Evolutionary conservation across 202 grass and related monocot species (phyloP).

Genomic region (Carex arenaria): DNA sequence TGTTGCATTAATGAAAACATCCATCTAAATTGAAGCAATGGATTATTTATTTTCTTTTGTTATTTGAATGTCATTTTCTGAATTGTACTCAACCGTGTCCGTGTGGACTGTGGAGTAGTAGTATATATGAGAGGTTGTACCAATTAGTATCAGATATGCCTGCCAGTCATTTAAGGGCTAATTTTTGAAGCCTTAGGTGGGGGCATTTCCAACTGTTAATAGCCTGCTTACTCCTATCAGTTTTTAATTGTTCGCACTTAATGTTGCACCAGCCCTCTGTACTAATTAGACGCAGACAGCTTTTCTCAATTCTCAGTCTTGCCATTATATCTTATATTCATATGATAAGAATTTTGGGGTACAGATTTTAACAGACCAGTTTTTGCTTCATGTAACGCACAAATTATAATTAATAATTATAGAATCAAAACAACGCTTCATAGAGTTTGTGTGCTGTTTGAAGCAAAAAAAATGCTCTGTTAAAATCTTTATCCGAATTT

Average conservation of each 20-base stretch:
- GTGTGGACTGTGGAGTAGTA: too few relatives aligned
- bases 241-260: constrained; percentile 9
- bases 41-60: constrained; percentile 2
- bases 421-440: too few relatives aligned
- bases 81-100: neutral
- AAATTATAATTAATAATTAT: too few relatives aligned
- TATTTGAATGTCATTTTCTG: constrained; percentile 10
- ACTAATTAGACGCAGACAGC: neutral
- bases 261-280: constrained; percentile 2
- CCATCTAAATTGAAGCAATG: constrained; percentile 35
- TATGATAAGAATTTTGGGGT: neutral
- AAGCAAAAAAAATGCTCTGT: too few relatives aligned
- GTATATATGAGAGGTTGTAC: neutral
- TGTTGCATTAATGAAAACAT: constrained; percentile 72
- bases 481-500: too few relatives aligned
- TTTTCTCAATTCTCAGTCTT: neutral
- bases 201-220: constrained; percentile 10
- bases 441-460: too few relatives aligned
- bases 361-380: too few relatives aligned
- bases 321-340: too few relatives aligned
- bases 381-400: too few relatives aligned
- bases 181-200: neutral
- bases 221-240: neutral
- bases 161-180: neutral
- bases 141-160: neutral